Percentiles rank a stretch among this genome's conserved stretches.
Evolutionary conservation across 768 basidiomycete species (phyloP).

Genomic region (Xerocomus brunneocitrinus): DNA sequence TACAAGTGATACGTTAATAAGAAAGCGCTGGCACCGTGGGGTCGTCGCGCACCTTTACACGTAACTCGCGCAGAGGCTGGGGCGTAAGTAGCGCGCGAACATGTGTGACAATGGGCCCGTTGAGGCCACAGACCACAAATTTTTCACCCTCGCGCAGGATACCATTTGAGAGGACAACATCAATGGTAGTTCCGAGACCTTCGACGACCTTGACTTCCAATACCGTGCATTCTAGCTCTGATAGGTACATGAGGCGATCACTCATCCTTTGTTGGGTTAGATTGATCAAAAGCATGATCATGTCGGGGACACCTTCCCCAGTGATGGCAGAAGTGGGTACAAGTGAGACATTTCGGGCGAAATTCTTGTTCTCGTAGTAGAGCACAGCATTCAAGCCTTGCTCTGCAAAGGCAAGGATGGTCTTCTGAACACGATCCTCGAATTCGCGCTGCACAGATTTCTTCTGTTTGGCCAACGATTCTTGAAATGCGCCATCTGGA

Average conservation of each 20-base stretch:
- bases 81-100: conserved; percentile 92
- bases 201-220: conserved; percentile 99
- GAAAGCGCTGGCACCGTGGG: neutral
- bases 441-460: conserved; percentile 84
- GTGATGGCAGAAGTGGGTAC: conserved; percentile 98
- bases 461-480: conserved; percentile 81
- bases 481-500: conserved; percentile 88
- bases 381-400: conserved; percentile 92
- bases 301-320: conserved; percentile 97
- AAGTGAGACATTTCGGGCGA: conserved; percentile 89
- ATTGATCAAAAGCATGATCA: conserved; percentile 98
- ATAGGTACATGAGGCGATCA: conserved; percentile 95
- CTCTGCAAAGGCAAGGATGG: conserved; percentile 92
- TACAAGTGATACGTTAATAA: conserved; percentile 29
- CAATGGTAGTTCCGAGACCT: conserved; percentile 95
- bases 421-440: conserved; percentile 80
- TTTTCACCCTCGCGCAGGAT: conserved; percentile 86
- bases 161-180: conserved; percentile 94
- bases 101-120: conserved; percentile 95
- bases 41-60: conserved; percentile 70
- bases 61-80: conserved; percentile 91
- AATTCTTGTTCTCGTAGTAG: conserved; percentile 97
- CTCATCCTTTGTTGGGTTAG: conserved; percentile 98
- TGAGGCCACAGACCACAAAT: conserved; percentile 94
- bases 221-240: conserved; percentile 95